These are phyloP conservation scores for Phytopythium vexans DNA, from an alignment of 352 stramenopile genomes.

Conservation along the genomic window DNA sequence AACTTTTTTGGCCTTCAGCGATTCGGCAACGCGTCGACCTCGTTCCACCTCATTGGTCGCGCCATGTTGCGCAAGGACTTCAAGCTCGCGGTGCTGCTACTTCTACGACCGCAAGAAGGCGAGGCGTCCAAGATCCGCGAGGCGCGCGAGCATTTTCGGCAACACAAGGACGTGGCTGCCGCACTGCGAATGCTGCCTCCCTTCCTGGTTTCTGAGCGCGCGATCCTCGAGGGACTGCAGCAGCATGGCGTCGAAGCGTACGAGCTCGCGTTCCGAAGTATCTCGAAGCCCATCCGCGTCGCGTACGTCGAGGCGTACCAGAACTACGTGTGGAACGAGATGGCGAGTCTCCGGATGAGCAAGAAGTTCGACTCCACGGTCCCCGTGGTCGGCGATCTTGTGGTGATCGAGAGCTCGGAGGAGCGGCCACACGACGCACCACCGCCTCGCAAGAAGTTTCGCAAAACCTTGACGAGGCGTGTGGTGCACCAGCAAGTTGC, in stretches of 20 bases:
- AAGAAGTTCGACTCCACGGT: constrained; percentile 48
- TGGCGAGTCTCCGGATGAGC: constrained; percentile 87
- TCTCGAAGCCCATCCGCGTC: constrained; percentile 55
- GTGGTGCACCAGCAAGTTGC: constrained; percentile 28
- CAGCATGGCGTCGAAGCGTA: constrained; percentile 74
- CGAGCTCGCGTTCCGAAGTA: constrained; percentile 65
- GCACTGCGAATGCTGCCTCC: constrained; percentile 76
- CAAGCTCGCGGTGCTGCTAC: constrained; percentile 88
- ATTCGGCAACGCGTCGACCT: constrained; percentile 90
- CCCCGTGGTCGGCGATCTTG: constrained; percentile 89
- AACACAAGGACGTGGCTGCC: constrained; percentile 80
- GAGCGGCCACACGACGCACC: constrained; percentile 11
- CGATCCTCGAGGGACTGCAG: constrained; percentile 67
- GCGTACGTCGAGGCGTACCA: constrained; percentile 88
- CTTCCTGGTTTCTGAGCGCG: constrained; percentile 65
- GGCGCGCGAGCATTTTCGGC: constrained; percentile 73
- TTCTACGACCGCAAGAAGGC: constrained; percentile 86
- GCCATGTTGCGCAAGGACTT: constrained; percentile 93
- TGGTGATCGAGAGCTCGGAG: constrained; percentile 36
- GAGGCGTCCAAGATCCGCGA: constrained; percentile 78
- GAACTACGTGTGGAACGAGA: constrained; percentile 95
- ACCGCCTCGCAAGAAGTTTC: constrained; percentile 26
- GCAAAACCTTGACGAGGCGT: constrained; percentile 19
- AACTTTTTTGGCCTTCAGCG: constrained; percentile 97
- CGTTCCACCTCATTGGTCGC: constrained; percentile 81